Conservation (phyloP, 1,284 basidiomycete species). For the Fomitopsis schrenkii region DNA sequence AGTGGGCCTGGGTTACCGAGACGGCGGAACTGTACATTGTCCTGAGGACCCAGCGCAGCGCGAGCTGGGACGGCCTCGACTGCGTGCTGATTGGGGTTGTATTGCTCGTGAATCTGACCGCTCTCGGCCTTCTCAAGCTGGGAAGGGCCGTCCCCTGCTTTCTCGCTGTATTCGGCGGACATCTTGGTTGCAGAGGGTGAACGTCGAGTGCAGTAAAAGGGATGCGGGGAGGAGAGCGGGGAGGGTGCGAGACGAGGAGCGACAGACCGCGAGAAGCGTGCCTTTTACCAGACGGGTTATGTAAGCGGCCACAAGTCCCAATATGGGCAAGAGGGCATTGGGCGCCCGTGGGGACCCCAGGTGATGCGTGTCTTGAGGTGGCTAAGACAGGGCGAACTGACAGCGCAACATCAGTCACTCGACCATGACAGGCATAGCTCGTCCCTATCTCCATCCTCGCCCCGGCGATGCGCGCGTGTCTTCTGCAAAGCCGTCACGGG, state of each 20-base stretch:
- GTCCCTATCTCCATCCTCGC: not conserved
- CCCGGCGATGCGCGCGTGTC: not conserved
- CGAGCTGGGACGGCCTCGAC: constrained; percentile 11
- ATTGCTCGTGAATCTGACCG: constrained; percentile 11
- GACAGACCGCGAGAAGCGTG: not conserved
- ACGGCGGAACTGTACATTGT: constrained; percentile 10
- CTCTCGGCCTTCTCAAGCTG: constrained; percentile 18
- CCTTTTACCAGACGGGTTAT: constrained; percentile 4
- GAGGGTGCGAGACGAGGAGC: not conserved
- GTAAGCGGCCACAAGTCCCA: not conserved
- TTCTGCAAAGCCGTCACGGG: not conserved
- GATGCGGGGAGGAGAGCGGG: not conserved
- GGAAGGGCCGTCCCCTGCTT: not conserved
- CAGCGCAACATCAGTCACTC: not conserved
- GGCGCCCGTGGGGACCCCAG: not conserved
- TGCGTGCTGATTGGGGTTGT: not conserved
- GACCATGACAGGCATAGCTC: not conserved
- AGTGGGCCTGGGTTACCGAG: constrained; percentile 27
- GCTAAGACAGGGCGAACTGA: not conserved
- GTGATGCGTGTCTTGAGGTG: not conserved
- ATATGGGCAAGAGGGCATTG: not conserved
- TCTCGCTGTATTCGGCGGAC: not conserved
- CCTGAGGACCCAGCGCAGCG: not conserved
- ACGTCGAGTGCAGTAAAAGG: not conserved
- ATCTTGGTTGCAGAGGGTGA: not conserved